Percentiles rank a stretch among this genome's conserved stretches.
These are phyloP conservation scores for Clarireedia hainanense DNA, from an alignment of 2,329 filamentous ascomycete species.

Conservation along the genomic window DNA sequence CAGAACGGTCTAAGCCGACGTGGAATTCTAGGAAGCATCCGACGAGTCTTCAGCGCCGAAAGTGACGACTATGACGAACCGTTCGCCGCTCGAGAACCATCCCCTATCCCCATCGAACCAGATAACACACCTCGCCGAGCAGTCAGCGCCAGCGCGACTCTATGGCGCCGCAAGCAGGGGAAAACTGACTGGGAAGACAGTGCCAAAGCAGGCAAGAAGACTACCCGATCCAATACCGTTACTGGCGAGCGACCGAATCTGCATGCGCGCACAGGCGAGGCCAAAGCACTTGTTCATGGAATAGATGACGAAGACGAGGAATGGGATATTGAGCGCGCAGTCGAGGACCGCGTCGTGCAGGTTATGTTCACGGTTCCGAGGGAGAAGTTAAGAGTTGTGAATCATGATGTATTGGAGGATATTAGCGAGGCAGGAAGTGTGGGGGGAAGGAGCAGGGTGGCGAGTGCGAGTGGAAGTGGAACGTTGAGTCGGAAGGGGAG, in stretches of 20 bases:
- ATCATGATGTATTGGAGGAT: slow-evolving; percentile 53
- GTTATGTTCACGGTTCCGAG: slow-evolving; percentile 92
- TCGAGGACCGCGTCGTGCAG: slow-evolving; percentile 65
- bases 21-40: slow-evolving; percentile 59
- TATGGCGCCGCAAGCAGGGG: slow-evolving; percentile 42
- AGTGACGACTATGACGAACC: neutral
- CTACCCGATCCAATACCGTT: slow-evolving; percentile 17
- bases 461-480: slow-evolving; percentile 14
- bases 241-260: slow-evolving; percentile 4
- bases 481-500: neutral
- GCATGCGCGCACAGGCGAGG: neutral
- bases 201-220: slow-evolving; percentile 4
- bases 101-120: slow-evolving; percentile 21
- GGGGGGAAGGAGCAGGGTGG: slow-evolving; percentile 20
- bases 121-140: slow-evolving; percentile 31
- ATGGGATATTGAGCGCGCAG: slow-evolving; percentile 70
- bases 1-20: slow-evolving; percentile 22
- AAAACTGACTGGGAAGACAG: slow-evolving; percentile 43
- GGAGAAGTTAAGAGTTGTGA: slow-evolving; percentile 81
- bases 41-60: slow-evolving; percentile 27
- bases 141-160: slow-evolving; percentile 38
- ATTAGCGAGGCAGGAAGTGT: slow-evolving; percentile 33
- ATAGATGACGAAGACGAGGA: slow-evolving; percentile 38
- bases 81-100: slow-evolving; percentile 9
- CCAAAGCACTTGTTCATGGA: neutral